phyloP scores from a whole-genome alignment of 2,329 filamentous ascomycete species.

The Alternaria solani region DNA sequence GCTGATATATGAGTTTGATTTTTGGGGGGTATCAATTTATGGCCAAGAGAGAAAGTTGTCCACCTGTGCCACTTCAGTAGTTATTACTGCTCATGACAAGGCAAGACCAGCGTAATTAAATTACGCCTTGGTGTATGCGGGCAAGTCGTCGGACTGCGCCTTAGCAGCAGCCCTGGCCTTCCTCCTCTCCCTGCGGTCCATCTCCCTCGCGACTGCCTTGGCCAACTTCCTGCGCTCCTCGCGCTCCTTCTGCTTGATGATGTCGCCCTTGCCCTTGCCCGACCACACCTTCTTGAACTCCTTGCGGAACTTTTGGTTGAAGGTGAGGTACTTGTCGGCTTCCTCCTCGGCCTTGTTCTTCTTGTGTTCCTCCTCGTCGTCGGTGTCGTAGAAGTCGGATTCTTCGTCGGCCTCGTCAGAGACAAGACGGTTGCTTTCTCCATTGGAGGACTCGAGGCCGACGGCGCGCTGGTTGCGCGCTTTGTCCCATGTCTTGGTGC shows the following conservation, averaged over 20 bases:
- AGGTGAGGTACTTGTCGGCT: conserved; percentile 36
- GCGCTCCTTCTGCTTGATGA: conserved; percentile 40
- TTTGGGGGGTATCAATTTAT: conserved; percentile 9
- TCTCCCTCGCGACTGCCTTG: conserved; percentile 41
- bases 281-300: conserved; percentile 42
- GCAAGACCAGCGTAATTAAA: background rate
- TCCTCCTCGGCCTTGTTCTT: conserved; percentile 42
- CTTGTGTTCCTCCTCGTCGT: conserved; percentile 40
- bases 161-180: conserved; percentile 33
- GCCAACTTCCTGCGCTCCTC: conserved; percentile 44
- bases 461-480: conserved; percentile 34
- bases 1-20: conserved; percentile 11
- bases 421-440: conserved; percentile 28
- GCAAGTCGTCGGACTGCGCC: conserved; percentile 28
- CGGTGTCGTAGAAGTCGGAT: conserved; percentile 41
- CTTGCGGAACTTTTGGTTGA: conserved; percentile 43
- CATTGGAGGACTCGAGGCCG: conserved; percentile 30
- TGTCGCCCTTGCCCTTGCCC: conserved; percentile 36
- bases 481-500: conserved; percentile 45
- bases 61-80: background rate
- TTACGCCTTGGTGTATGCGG: conserved; percentile 37
- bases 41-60: conserved; percentile 14
- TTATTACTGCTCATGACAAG: background rate
- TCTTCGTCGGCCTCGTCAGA: conserved; percentile 22
- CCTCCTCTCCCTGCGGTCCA: conserved; percentile 38